Evolutionary conservation across 2,329 filamentous ascomycete genomes (phyloP), one percentile per base, ranked within the genome.

Genomic region (Calonectria ilicicola): DNA sequence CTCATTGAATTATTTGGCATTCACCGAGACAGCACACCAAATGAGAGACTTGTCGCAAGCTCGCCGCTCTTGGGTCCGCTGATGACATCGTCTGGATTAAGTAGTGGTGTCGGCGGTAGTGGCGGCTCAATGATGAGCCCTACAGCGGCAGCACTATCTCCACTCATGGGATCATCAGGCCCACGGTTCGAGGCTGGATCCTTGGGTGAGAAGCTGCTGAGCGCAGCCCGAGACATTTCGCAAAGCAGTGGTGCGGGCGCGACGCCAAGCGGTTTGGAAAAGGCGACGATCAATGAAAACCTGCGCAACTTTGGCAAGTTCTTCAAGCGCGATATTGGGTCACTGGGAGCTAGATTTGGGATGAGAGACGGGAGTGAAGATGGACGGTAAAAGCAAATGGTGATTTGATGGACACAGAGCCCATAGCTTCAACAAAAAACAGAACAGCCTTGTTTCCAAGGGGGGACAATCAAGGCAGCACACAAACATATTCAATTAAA

Each of bases 281-380:
- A 93, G 79, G 91, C 90, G 9, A 95, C 93, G 65, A 90, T 98
- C 75, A 98, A 98, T 82, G 96, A 98, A 84, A 98, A 98, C 84
- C 83, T 98, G 84, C 96, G 95, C 86, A 98, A 95, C 82, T 94
- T 99, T 84, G 96, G 96, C 27, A 98, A 98, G 85, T 98, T 98
- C 85, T 98, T 98, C 87, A 92, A 93, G 74, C 88, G 96, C 75
- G 96, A 98, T 86, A 92, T 96, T 75, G 94, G 94, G 35, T 91
- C 92, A 2, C 89, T 96, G 75, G 93, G 94, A 2, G 91, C 90
- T 14, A 86, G 93, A 76, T 96, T 96, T 82, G 94, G 93, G 58
- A 92, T 90, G 84, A 84, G 90, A 65, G 89, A 90, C 69, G 84
- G 84, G 1, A 87, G 86, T 65, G 74, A 83, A 78, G 49, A 40